Base-by-base conservation (phyloP, 352 stramenopile genomes). In the Albugo laibachii region DNA sequence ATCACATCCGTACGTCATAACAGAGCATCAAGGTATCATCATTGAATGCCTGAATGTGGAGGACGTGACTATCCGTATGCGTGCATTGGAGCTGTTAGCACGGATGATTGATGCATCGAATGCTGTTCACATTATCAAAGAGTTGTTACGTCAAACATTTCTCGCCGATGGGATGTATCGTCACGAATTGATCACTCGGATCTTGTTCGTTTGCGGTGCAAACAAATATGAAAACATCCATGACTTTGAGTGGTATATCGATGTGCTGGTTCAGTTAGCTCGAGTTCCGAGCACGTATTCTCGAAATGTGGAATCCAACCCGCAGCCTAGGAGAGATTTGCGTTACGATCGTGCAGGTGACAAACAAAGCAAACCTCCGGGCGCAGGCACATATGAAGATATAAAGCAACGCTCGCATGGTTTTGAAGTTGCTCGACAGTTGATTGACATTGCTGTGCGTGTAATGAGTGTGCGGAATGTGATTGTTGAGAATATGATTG, bases 191-290 rank as follows among this genome's bases (percentile, higher is more conserved):
- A 95, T 98, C 21, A 63, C 72, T 41, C 89, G 95, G 48, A 97
- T 98, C 55, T 56, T 98, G 39, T 77, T 91, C 50, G 95, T 99
- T 61, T 98, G 94, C 63, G 93, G 78, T 5, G 65, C 85, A 13
- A 95, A 98, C 63, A 98, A 98, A 65, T 99, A 99, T 65, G 77
- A 91, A 41, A 95, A 97, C 55, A 78, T 98, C 36, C 67, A 86
- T 51, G 94, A 99, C 61, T 99, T 99, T 66, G 69, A 84, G 47
- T 99, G 95, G 95, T 99, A 99, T 64, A 80, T 98, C 44, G 80
- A 94, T 57, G 79, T 98, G n/a, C 65, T 99, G 10, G 78, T 98
- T 15, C 72, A 95, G 47, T 73, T 99, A 21, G 85, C 87, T 15
- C 80, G 94, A 19, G 77, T 97, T 24, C 75, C 85, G 13, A 43